phyloP scores from a whole-genome alignment of 306 rosid species.

The Cicer arietinum region DNA sequence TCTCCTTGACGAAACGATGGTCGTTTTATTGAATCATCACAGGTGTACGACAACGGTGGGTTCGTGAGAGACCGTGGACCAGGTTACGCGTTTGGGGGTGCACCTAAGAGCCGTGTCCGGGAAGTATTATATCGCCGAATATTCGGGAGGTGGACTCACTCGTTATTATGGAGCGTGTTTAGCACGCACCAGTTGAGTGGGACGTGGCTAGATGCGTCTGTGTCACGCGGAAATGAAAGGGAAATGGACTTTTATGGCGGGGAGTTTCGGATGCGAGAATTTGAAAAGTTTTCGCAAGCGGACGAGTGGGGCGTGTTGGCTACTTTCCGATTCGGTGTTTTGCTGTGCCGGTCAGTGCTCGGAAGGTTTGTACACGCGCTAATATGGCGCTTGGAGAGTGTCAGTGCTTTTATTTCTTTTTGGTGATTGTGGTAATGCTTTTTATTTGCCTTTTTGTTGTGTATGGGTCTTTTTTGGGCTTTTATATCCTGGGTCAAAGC shows the following conservation, averaged over 20 bases:
- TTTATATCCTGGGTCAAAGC: conserved; percentile 5
- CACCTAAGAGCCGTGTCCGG: conserved; percentile 60
- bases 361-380: conserved; percentile 39
- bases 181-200: conserved; percentile 2
- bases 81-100: conserved; percentile 62
- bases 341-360: background rate
- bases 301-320: conserved; percentile 14
- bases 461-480: background rate
- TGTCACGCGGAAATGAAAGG: rapidly evolving
- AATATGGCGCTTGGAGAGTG: conserved; percentile 28
- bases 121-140: conserved; percentile 54
- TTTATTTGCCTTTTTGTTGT: background rate
- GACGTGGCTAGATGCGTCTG: background rate
- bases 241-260: conserved; percentile 42
- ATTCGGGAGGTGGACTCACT: conserved; percentile 50
- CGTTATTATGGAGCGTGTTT: rapidly evolving
- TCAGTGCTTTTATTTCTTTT: background rate
- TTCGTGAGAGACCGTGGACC: conserved; percentile 56
- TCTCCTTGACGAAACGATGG: conserved; percentile 49
- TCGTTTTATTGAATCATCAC: conserved; percentile 66
- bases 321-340: conserved; percentile 18
- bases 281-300: conserved; percentile 46
- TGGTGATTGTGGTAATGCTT: background rate
- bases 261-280: conserved; percentile 44
- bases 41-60: conserved; percentile 72